Base-by-base conservation (phyloP, 495 filamentous ascomycete species). In the Hypoxylon perforatum region DNA sequence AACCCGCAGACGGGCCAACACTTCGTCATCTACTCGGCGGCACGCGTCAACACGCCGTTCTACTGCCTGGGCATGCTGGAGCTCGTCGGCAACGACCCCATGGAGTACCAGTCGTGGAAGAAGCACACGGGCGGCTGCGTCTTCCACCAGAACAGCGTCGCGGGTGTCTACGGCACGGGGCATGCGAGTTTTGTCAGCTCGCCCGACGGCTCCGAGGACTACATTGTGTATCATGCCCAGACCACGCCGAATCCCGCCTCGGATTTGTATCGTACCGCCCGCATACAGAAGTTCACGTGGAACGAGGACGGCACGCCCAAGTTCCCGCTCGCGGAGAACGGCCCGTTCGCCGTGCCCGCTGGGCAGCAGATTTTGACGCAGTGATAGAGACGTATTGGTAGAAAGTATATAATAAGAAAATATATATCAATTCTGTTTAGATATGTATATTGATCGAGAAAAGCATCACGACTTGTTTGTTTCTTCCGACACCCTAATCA, bases 191-290 rank as follows among this genome's bases (percentile, higher is more conserved):
- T 80, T 55, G 75, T 70, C 19, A 78, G 74, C 33, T 81, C 78
- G 23, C 78, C 80, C 0, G 81, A 83, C 62, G 79, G 78, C 2
- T 76, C 47, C 1, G 81, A 84, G 65, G 67, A 78, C 48, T 85
- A 78, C 61, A 78, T 84, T 28, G 79, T 85, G 1, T 85, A 85
- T 60, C 82, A 84, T 63, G 82, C 79, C 11, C 51, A 66, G 33
- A 75, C 71, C 4, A 75, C 70, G 17, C n/a, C 73, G 14, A 69
- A 69, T 3, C 73, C 73, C 0, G 52, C 58, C 1, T 41, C 70
- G 3, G 63, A 75, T 17, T 21, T 75, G 7, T 73, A 58, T 19
- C 67, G 73, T 1, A 75, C 71, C 0, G 71, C 61, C 11, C 53
- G 73, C 17, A 61, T 73, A 52, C 73, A 75, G 63, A 67, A 63